Evolutionary conservation across 441 rosid species (phyloP), one percentile per base, ranked within the genome.

Genomic region (Arabidopsis lyrata): DNA sequence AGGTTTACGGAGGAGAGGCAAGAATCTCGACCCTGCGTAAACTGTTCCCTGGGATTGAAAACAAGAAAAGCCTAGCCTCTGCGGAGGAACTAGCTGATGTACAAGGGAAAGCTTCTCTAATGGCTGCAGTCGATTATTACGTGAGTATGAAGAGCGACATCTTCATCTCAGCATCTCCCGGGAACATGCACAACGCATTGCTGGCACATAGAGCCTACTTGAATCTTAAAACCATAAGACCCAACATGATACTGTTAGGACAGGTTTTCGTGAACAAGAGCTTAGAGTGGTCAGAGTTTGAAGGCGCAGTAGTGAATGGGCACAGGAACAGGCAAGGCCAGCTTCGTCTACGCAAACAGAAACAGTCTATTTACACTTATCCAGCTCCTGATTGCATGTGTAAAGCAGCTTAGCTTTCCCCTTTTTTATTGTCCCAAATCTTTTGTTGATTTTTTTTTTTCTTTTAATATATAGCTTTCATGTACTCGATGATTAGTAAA

Each of bases 151-250:
- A 84, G 54, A 89, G 94, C 22, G 84, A 87, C 52, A 76, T 89
- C 79, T 89, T 89, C 81, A 87, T 89, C 70, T 87, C 94, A 34
- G 91, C 94, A 52, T 87, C 94, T 61, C 94, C 94, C 2, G 94
- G 91, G 74, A 89, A 89, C 72, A 87, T 87, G 94, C 94, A 86
- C 81, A 89, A 89, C 49, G 91, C 91, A 45, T 59, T 89, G 86
- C 79, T 80, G 29, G 91, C 82, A 6, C 91, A 87, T 74, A 82
- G 91, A 77, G 83, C 86, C 10, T 86, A 83, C 79, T 70, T 83
- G 81, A 89, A 86, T 68, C 78, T 87, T 50, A 87, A 89, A 80
- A 89, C 94, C 48, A 83, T 89, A 68, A 84, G 87, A 73, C 94
- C 91, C 3, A 87, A 83, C 80, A 87, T 89, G 91, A 74, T 72